phyloP scores from a whole-genome alignment of 1,284 basidiomycete genomes.

The Serendipita sp. region DNA sequence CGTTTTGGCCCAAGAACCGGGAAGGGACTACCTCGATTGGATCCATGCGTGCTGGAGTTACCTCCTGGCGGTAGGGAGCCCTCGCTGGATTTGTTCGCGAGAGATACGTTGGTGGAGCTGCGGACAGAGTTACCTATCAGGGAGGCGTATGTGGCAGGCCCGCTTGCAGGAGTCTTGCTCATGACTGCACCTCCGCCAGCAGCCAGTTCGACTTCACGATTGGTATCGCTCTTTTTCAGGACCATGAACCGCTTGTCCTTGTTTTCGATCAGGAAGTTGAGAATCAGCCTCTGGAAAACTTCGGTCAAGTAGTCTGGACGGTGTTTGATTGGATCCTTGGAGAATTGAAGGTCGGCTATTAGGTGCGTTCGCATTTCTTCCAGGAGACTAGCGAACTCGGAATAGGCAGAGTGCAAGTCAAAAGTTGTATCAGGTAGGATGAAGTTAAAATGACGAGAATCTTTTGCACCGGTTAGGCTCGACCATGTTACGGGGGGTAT shows the following conservation, averaged over 20 bases:
- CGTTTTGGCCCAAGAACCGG: too few species aligned
- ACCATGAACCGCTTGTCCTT: neutral
- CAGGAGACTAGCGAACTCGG: neutral
- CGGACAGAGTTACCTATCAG: too few species aligned
- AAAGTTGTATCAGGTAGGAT: neutral
- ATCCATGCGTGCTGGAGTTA: too few species aligned
- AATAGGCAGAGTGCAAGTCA: neutral
- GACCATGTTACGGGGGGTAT: neutral
- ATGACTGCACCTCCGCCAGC: too few species aligned
- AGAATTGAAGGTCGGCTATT: neutral
- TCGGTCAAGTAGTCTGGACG: neutral
- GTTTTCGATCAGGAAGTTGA: neutral
- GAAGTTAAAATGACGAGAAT: neutral
- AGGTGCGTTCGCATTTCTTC: neutral
- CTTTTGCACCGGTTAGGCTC: neutral
- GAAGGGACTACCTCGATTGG: too few species aligned
- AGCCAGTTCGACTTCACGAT: too few species aligned
- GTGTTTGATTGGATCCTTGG: neutral
- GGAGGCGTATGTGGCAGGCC: too few species aligned
- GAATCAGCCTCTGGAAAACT: neutral
- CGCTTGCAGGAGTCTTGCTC: too few species aligned
- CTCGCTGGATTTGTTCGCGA: too few species aligned
- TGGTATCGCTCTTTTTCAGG: too few species aligned
- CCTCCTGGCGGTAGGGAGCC: too few species aligned
- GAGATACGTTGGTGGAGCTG: too few species aligned